Evolutionary conservation across 163 green algal genomes (phyloP), one percentile per base, ranked within the genome.

Genomic region (Trebouxia gelatinosa): DNA sequence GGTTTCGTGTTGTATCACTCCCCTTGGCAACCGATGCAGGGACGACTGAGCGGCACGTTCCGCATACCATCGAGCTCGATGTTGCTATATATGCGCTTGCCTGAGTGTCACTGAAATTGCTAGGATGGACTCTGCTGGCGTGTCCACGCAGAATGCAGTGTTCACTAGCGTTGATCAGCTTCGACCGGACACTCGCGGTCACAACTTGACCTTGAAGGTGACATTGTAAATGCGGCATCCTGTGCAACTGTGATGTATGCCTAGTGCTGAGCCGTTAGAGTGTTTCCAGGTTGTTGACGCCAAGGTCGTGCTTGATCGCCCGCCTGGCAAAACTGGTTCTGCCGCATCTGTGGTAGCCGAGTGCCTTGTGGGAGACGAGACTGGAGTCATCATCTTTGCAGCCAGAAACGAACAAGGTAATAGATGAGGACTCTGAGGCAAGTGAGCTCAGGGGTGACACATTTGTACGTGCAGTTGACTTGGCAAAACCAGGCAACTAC

Each of bases 361-460:
- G 72, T 97, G 92, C 79, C 78, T 96, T 2, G 90, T 98, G 1
- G 94, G 92, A 1, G 94, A 98, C 80, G 82, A 90, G 34, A 95
- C 90, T 0, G 94, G 90, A 21, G 77, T 85, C 32, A 90, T 98
- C 65, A 75, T 98, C 3, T 90, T 98, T 74, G 91, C 88, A 2
- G 93, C 91, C 0, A 82, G 87, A 17, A 94, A 95, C 61, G 90
- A 97, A 61, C 94, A 98, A 83, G 93, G 93, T 97, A 51, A 28
- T 11, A 31, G n/a, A n/a, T n/a, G n/a, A 48, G 48, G 75, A 70
- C 57, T 29, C 26, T 28, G 31, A 57, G 28, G 32, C 7, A 54
- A 29, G 29, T 4, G 11, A 26, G 39, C 19, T 43, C 23, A 17
- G 26, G 28, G 3, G 59, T 26, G 23, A 26, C 16, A 40, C 0